Evolutionary conservation across 495 filamentous ascomycete genomes (phyloP), one percentile per base, ranked within the genome.

Genomic region (Pseudomonodictys pantanalensis): DNA sequence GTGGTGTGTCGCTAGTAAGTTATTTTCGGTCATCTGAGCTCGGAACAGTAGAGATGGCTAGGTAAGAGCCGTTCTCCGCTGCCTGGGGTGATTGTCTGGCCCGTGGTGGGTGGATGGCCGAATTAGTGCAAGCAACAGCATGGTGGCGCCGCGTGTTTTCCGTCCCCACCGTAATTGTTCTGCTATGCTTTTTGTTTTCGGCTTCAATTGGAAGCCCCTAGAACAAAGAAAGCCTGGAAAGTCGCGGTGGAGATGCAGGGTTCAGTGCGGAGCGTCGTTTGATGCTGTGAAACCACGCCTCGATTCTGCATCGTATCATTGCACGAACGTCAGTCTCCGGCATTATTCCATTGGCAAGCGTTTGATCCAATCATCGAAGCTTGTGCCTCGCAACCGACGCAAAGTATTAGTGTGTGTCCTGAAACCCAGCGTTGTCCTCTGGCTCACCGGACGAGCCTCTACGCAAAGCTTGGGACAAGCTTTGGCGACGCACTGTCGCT

Each of bases 241-340:
- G 43, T 32, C 51, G 3, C 44, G 43, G 62, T 44, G 41, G 51
- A 52, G 44, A 52, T 41, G 47, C 62, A 66, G 52, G 62, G 58
- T 66, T 54, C 33, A 52, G 23, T 53, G 52, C 58, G 54, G 46
- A 59, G 44, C 49, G 45, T 32, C 48, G 59, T 49, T 63, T 59
- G 59, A 67, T 24, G 59, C 51, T 23, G 59, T 63, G 64, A n/a
- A 51, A 67, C 64, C 45, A 15, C 18, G 10, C 64, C 64, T 67
- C 64, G 64, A 67, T 63, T 58, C 28, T 56, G 44, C 55, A 54
- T 43, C 53, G 45, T 53, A 62, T 52, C 41, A 45, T 60, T 46
- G 26, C 32, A 54, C 52, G 32, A 44, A 38, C 25, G 29, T 57
- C 35, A 41, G 51, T 39, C 6, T 47, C 32, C 45, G 22, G 30